These are phyloP conservation scores for Hyparrhenia diplandra DNA, from an alignment of 176 grass and related monocot genomes.

Conservation along the genomic window DNA sequence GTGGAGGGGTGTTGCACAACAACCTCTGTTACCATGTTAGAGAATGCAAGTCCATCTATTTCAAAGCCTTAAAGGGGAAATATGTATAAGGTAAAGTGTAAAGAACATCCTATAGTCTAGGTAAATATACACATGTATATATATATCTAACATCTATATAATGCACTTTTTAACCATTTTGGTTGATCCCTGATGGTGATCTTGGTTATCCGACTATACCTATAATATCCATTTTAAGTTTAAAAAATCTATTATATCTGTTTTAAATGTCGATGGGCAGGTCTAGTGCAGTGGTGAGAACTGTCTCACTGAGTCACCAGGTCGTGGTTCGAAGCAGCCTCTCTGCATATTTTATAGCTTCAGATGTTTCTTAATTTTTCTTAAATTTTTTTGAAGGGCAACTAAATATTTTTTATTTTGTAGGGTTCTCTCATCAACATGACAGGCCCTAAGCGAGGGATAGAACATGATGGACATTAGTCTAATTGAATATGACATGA, in stretches of 20 bases:
- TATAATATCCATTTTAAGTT: neutral
- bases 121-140: neutral
- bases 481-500: neutral
- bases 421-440: neutral
- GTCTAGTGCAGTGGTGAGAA: too few species aligned
- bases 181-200: neutral
- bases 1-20: neutral
- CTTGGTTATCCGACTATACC: neutral
- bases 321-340: too few species aligned
- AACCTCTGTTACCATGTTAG: neutral
- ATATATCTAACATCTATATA: neutral
- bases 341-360: too few species aligned
- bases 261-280: too few species aligned
- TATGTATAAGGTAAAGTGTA: neutral
- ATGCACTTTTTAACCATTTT: neutral
- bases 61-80: neutral
- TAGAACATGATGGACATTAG: neutral
- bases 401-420: neutral
- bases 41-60: neutral
- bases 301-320: too few species aligned
- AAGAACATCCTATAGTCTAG: neutral
- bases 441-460: constrained; percentile 1
- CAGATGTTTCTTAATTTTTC: neutral
- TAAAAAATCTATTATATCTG: neutral
- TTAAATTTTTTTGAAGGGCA: neutral